phyloP scores from a whole-genome alignment of 768 basidiomycete genomes.

The Mycena alexandri region DNA sequence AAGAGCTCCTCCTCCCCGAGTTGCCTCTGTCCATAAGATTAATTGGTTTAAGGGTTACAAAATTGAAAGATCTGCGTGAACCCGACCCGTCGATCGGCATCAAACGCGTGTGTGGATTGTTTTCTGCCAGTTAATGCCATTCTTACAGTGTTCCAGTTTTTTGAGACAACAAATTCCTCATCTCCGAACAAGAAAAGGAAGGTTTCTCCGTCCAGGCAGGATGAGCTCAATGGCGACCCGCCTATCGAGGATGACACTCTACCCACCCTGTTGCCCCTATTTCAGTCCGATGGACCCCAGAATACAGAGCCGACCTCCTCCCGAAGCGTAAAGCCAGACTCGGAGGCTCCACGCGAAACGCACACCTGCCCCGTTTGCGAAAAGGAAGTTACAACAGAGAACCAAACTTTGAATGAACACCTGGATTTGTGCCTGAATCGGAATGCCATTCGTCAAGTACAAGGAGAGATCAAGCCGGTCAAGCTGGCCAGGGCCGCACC shows the following conservation, averaged over 20 bases:
- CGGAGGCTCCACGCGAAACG: slow-evolving; percentile 38
- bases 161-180: slow-evolving; percentile 54
- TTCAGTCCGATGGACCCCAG: neutral
- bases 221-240: slow-evolving; percentile 20
- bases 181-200: slow-evolving; percentile 58
- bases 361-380: slow-evolving; percentile 81
- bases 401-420: slow-evolving; percentile 86
- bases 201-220: slow-evolving; percentile 26
- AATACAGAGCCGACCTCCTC: slow-evolving; percentile 18
- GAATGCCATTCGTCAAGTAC: slow-evolving; percentile 80
- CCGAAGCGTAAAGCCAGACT: slow-evolving; percentile 19
- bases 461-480: slow-evolving; percentile 53
- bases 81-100: slow-evolving; percentile 67
- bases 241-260: too few relatives aligned
- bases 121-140: neutral
- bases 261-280: neutral
- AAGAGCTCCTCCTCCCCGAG: slow-evolving; percentile 85
- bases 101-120: slow-evolving; percentile 75
- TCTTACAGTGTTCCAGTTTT: slow-evolving; percentile 61
- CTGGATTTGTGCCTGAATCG: slow-evolving; percentile 91
- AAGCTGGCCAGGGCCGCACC: slow-evolving; percentile 36
- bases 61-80: slow-evolving; percentile 84
- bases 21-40: slow-evolving; percentile 84
- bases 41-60: slow-evolving; percentile 90
- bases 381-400: slow-evolving; percentile 74